phyloP scores from a whole-genome alignment of 2,329 filamentous ascomycete genomes.

The Aureobasidium subglaciale region DNA sequence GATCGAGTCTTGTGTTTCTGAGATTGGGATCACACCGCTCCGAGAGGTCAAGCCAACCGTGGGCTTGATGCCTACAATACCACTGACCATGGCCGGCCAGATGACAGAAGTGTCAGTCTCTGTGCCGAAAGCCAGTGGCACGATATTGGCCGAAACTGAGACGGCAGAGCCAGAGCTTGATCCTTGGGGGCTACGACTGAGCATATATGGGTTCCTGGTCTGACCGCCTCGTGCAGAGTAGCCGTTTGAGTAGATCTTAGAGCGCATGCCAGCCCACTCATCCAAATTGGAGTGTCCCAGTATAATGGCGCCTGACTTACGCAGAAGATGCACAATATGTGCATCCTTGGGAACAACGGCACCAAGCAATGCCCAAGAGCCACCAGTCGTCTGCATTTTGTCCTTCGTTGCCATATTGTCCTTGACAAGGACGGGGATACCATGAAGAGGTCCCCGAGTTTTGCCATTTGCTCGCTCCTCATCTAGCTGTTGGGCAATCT shows the following conservation, averaged over 20 bases:
- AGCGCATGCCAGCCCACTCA: conserved; percentile 18
- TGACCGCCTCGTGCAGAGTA: conserved; percentile 19
- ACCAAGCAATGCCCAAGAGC: conserved; percentile 19
- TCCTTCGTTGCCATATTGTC: conserved; percentile 25
- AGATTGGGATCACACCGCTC: conserved; percentile 17
- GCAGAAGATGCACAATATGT: conserved; percentile 16
- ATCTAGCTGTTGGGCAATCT: conserved; percentile 33
- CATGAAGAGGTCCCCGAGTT: conserved; percentile 34
- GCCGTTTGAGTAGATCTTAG: conserved; percentile 15
- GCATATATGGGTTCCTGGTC: conserved; percentile 15
- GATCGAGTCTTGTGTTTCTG: conserved; percentile 17
- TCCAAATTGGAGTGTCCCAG: conserved; percentile 18
- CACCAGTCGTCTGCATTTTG: conserved; percentile 19
- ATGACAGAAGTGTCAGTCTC: conserved; percentile 22
- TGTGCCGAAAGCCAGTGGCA: conserved; percentile 17
- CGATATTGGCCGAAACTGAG: conserved; percentile 15
- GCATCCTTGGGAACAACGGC: conserved; percentile 16
- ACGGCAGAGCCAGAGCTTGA: conserved; percentile 18
- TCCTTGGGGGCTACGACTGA: conserved; percentile 11
- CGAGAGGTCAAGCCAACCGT: conserved; percentile 19
- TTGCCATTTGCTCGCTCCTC: conserved; percentile 32
- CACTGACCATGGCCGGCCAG: conserved; percentile 16
- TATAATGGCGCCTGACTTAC: conserved; percentile 18
- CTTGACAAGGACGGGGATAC: conserved; percentile 37
- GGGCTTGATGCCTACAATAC: conserved; percentile 19